Evolutionary conservation across 306 rosid genomes (phyloP).

Genomic region (Cucurbita ficifolia): DNA sequence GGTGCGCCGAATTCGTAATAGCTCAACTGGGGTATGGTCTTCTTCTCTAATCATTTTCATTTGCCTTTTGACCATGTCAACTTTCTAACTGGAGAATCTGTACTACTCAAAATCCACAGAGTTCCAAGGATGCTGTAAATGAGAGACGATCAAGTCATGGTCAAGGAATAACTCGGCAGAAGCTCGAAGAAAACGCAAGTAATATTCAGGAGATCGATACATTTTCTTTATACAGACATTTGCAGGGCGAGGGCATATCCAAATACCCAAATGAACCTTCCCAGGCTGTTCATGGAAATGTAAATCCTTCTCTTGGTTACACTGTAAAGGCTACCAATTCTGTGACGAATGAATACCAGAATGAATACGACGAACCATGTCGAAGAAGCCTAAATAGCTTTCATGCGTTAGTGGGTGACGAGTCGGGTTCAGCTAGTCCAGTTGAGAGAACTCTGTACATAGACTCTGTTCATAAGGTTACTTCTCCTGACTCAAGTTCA

Average conservation of each 20-base stretch:
- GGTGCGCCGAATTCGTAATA: constrained; percentile 22
- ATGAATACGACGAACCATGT: constrained; percentile 22
- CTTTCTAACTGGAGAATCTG: constrained; percentile 15
- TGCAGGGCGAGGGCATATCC: not conserved
- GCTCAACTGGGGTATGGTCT: constrained; percentile 9
- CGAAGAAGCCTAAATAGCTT: constrained; percentile 21
- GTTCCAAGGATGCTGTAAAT: constrained; percentile 17
- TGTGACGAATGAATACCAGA: constrained; percentile 13
- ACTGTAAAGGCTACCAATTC: constrained; percentile 23
- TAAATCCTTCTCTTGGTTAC: constrained; percentile 15
- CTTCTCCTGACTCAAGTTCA: constrained; percentile 28
- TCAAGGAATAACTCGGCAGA: not conserved
- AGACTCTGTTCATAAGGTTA: constrained; percentile 38
- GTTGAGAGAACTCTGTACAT: constrained; percentile 71
- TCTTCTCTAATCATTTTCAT: not conserved
- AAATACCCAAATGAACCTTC: constrained; percentile 16
- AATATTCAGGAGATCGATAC: constrained; percentile 4
- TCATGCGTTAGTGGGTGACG: constrained; percentile 17
- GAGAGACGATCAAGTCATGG: constrained; percentile 14
- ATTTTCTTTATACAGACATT: not conserved
- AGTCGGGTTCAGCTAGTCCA: constrained; percentile 27
- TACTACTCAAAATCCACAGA: constrained; percentile 24
- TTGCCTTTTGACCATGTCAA: not conserved
- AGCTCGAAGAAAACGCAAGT: constrained; percentile 5
- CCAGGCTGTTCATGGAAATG: constrained; percentile 17